Percentiles rank a stretch among this genome's conserved stretches.
These are phyloP conservation scores for Botrytis squamosa DNA, from an alignment of 2,329 filamentous ascomycete genomes.

Conservation along the genomic window DNA sequence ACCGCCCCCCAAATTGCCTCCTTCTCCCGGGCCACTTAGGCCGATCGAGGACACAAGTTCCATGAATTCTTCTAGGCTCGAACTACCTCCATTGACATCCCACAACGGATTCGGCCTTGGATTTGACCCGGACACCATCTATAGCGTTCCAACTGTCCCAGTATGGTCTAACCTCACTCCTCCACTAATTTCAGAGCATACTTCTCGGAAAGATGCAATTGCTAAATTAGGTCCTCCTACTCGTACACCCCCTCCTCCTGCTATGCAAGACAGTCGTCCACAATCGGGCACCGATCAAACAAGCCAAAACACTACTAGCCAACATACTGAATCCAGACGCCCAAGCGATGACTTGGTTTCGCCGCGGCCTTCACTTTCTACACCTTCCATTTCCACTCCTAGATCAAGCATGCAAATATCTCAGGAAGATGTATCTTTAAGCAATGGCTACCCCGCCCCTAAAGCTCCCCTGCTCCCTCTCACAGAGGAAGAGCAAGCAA, in stretches of 20 bases:
- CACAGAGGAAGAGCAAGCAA: constrained; percentile 43
- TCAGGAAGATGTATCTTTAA: constrained; percentile 12
- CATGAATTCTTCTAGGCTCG: constrained; percentile 25
- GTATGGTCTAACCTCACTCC: constrained; percentile 33
- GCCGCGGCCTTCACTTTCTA: constrained; percentile 35
- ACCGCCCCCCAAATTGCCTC: constrained; percentile 43
- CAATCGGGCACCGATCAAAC: constrained; percentile 34
- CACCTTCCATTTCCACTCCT: constrained; percentile 32
- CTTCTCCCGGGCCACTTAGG: constrained; percentile 31
- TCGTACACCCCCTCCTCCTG: constrained; percentile 17
- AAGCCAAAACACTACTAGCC: constrained; percentile 30
- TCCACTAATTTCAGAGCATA: constrained; percentile 25
- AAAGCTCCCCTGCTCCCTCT: constrained; percentile 7
- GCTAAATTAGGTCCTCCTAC: constrained; percentile 16
- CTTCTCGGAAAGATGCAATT: constrained; percentile 21
- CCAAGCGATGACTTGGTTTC: constrained; percentile 37
- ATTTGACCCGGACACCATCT: constrained; percentile 24
- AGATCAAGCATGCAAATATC: constrained; percentile 21
- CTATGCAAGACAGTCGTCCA: constrained; percentile 4
- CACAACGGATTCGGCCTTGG: constrained; percentile 33
- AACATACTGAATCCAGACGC: constrained; percentile 34
- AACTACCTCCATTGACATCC: constrained; percentile 31
- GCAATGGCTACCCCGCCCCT: constrained; percentile 5
- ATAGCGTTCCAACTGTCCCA: constrained; percentile 27
- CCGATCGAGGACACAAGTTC: constrained; percentile 17